Percentiles rank a stretch among this genome's conserved stretches.
These are phyloP conservation scores for Pythium phragmiticola DNA, from an alignment of 352 stramenopile genomes.

Conservation along the genomic window DNA sequence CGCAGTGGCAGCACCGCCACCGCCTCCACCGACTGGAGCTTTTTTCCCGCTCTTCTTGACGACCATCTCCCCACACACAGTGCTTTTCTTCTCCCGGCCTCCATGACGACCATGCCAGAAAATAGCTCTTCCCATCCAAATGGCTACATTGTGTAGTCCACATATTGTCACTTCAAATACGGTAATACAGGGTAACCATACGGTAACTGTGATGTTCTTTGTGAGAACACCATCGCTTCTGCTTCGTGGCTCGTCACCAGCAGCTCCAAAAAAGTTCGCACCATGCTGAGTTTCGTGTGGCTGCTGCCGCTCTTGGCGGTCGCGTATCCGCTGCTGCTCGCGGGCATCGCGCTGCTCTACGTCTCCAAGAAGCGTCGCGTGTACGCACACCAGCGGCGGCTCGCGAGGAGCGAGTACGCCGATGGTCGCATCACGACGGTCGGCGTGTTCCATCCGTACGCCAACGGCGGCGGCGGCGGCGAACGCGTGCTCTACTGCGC, in stretches of 20 bases:
- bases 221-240: background rate
- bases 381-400: slow-evolving; percentile 36
- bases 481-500: slow-evolving; percentile 98
- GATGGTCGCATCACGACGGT: slow-evolving; percentile 46
- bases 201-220: background rate
- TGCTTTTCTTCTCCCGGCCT: background rate
- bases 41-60: slow-evolving; percentile 39
- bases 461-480: slow-evolving; percentile 94
- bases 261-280: background rate
- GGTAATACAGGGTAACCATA: background rate
- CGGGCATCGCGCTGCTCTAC: slow-evolving; percentile 27
- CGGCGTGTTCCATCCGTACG: slow-evolving; percentile 95
- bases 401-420: slow-evolving; percentile 26
- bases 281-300: slow-evolving; percentile 27
- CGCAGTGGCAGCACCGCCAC: background rate
- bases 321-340: slow-evolving; percentile 32
- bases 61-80: slow-evolving; percentile 3
- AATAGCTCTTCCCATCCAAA: no score
- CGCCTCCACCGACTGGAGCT: background rate
- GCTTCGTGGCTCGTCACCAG: slow-evolving; percentile 4
- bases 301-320: slow-evolving; percentile 27
- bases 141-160: background rate
- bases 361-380: slow-evolving; percentile 41
- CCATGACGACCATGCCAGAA: no score
- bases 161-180: no score